Base-by-base conservation (phyloP, 176 grass and related monocot genomes). In the Carex kokanica region DNA sequence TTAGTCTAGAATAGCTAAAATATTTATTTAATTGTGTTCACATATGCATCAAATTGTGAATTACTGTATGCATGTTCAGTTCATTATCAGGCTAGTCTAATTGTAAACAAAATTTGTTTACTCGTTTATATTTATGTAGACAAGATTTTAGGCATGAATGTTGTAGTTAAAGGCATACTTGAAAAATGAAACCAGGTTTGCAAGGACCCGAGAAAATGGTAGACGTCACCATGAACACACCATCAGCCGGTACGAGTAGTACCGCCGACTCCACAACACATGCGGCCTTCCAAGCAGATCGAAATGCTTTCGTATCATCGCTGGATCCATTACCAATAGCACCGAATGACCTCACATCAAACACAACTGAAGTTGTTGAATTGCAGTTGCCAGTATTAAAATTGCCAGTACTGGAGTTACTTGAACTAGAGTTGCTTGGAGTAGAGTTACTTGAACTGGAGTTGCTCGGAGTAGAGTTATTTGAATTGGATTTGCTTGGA, bases 131-230 rank as follows among this genome's bases (percentile, higher is more conserved):
- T 45, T 49, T n/a, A 41, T 72, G 13, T 41, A 45, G 8, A 75
- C 13, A 2, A 23, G 47, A 2, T 45, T 54, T 23, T 2, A 27
- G 1, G 5, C 2, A 36, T 7, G 8, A 31, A 14, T 23, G 16
- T 18, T 58, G 18, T 41, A 40, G 23, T 8, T 65, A 40, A 8
- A 14, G 53, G 8, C 81, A 73, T 85, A 94, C 94, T n/a, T 90
- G 94, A 83, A 97, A 88, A 23, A 77, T 73, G 0, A 97, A 79
- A 0, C 64, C 69, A 8, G 84, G 59, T 18, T 70, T 63, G 88
- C 94, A 92, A 16, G 91, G 94, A 4, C 90, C 91, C 0, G 91
- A 58, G 73, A 97, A 94, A 73, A 92, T 83, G 49, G 88, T 94
- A 83, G 88, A 88, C 2, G 80, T 94, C 84, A 97, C 47, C 75